phyloP scores from a whole-genome alignment of 805 yeast species.

The Candida vartiovaarae region DNA sequence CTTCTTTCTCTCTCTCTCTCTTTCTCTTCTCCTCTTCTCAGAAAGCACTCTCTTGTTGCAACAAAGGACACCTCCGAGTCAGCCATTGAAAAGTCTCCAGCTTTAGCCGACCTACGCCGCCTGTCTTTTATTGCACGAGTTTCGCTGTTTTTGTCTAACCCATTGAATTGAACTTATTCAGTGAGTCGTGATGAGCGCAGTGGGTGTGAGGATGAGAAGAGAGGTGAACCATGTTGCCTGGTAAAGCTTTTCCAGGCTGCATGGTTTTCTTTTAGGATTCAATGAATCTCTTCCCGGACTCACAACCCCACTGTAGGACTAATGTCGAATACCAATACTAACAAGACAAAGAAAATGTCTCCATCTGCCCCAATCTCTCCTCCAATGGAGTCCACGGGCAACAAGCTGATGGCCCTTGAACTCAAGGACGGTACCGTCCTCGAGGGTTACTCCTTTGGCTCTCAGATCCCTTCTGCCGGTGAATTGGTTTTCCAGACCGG shows the following conservation, averaged over 20 bases:
- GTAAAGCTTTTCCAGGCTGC: too few relatives aligned
- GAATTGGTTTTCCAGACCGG: conserved; percentile 99
- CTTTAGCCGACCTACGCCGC: background rate
- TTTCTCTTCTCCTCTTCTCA: conserved; percentile 28
- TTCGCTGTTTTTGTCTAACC: background rate
- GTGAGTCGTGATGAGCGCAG: background rate
- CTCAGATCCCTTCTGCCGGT: conserved; percentile 83
- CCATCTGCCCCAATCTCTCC: conserved; percentile 85
- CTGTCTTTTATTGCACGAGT: background rate
- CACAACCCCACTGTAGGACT: background rate
- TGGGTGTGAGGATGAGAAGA: conserved; percentile 2
- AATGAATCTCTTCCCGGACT: too few relatives aligned
- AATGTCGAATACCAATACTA: background rate
- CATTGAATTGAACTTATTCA: too few relatives aligned
- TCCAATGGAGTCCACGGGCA: conserved; percentile 77
- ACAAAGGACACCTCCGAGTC: conserved; percentile 7
- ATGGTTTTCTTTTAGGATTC: too few relatives aligned
- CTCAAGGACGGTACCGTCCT: conserved; percentile 78
- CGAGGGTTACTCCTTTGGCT: conserved; percentile 97
- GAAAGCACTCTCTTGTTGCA: conserved; percentile 23
- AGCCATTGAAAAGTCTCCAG: conserved; percentile 3
- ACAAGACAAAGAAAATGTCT: conserved; percentile 6
- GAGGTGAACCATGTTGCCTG: too few relatives aligned
- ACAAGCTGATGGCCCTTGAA: conserved; percentile 81
- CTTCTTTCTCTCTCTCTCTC: conserved; percentile 14